Evolutionary conservation across 768 basidiomycete genomes (phyloP).

Genomic region (Tephrocybe sp.): DNA sequence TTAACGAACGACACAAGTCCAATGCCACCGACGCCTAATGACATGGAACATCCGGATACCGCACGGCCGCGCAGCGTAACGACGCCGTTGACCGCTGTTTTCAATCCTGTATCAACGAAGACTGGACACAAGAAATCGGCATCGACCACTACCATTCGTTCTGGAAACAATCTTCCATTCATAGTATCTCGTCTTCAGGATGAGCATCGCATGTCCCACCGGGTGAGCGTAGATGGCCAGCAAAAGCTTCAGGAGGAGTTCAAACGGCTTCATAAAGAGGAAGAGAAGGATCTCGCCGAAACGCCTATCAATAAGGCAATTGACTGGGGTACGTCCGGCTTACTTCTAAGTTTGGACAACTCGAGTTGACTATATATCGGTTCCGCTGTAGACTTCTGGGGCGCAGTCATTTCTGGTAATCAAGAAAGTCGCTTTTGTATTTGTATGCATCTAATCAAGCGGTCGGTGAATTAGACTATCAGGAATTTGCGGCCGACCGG

Average conservation of each 20-base stretch:
- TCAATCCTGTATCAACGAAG: constrained; percentile 23
- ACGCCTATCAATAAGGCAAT: constrained; percentile 45
- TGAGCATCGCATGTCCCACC: constrained; percentile 36
- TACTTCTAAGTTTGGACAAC: neutral
- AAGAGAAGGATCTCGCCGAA: constrained; percentile 38
- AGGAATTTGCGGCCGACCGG: constrained; percentile 76
- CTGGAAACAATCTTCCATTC: constrained; percentile 51
- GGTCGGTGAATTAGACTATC: constrained; percentile 63
- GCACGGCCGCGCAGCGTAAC: constrained; percentile 9
- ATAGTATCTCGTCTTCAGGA: constrained; percentile 53
- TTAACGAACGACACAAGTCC: constrained; percentile 25
- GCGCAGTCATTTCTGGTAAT: constrained; percentile 82
- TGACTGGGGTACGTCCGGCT: constrained; percentile 68
- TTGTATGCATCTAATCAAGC: constrained; percentile 3
- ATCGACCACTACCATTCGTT: constrained; percentile 59
- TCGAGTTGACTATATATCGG: neutral
- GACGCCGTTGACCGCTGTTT: constrained; percentile 5
- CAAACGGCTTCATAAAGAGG: constrained; percentile 60
- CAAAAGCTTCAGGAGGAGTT: constrained; percentile 79
- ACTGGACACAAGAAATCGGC: constrained; percentile 60
- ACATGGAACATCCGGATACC: constrained; percentile 16
- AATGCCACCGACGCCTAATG: constrained; percentile 5
- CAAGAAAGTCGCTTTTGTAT: constrained; percentile 14
- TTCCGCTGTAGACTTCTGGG: constrained; percentile 83
- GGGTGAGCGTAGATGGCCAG: constrained; percentile 61